These are phyloP conservation scores for Saccharomyces paradoxus DNA, from an alignment of 805 yeast species.

Conservation along the genomic window DNA sequence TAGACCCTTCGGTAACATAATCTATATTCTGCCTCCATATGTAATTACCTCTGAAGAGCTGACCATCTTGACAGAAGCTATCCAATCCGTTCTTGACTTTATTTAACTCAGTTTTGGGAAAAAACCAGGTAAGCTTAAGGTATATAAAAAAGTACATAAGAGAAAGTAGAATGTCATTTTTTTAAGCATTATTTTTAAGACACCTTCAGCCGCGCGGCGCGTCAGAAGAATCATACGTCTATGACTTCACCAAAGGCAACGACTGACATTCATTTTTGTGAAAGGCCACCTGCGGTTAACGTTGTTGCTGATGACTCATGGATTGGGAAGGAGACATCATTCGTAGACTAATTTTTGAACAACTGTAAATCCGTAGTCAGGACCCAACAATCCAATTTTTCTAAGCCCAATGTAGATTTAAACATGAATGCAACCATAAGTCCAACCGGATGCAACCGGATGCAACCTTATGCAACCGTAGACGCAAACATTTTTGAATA, in stretches of 20 bases:
- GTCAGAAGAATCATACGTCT: not conserved
- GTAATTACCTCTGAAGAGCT: slow-evolving; percentile 15
- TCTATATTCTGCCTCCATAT: slow-evolving; percentile 26
- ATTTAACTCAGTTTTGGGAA: too few species aligned
- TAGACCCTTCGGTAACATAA: slow-evolving; percentile 19
- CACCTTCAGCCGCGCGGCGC: not conserved
- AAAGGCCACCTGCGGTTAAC: not conserved
- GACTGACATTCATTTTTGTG: not conserved
- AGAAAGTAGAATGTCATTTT: not conserved
- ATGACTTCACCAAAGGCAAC: not conserved
- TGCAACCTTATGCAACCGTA: not conserved
- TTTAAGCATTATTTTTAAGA: not conserved
- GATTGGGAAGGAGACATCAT: not conserved
- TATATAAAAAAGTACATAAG: not conserved
- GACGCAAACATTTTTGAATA: not conserved
- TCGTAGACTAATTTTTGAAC: not conserved
- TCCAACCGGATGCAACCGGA: too few species aligned
- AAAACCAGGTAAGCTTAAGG: too few species aligned
- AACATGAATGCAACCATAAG: not conserved
- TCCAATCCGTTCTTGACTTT: not conserved
- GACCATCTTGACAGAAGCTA: not conserved
- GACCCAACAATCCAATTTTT: not conserved
- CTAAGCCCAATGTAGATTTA: not conserved
- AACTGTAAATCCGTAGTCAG: not conserved
- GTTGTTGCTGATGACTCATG: not conserved